phyloP scores from a whole-genome alignment of 2,329 filamentous ascomycete genomes.

The Hymenoscyphus repandus region DNA sequence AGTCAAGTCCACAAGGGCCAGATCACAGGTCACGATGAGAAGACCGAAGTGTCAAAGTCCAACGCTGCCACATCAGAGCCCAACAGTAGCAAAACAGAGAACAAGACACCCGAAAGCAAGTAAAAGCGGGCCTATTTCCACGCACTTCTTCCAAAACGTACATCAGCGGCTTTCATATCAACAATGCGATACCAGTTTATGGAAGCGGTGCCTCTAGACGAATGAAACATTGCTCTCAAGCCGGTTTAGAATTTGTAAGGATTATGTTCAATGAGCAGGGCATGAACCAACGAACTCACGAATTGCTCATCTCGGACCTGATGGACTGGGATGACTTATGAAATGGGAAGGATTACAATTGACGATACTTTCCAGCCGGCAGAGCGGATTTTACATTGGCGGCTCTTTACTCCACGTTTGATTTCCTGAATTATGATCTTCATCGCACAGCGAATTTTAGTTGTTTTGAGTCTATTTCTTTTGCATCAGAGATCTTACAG shows the following conservation, averaged over 20 bases:
- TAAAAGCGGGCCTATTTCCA: constrained; percentile 7
- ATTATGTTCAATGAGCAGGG: neutral
- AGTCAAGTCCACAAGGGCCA: constrained; percentile 73
- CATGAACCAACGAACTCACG: neutral
- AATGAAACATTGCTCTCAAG: neutral
- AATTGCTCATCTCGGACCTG: constrained; percentile 6
- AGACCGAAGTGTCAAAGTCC: constrained; percentile 1
- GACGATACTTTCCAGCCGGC: constrained; percentile 13
- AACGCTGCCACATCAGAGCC: constrained; percentile 13
- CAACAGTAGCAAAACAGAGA: constrained; percentile 20
- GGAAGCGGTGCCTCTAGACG: neutral
- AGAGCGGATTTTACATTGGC: constrained; percentile 12
- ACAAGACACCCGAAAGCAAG: constrained; percentile 12
- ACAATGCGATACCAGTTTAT: too few species aligned
- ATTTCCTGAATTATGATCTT: constrained; percentile 27
- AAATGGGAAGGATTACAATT: constrained; percentile 4
- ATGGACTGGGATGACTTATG: constrained; percentile 5
- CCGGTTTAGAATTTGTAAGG: too few species aligned
- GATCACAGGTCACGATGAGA: constrained; percentile 3
- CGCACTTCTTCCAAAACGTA: constrained; percentile 4
- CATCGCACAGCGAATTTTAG: constrained; percentile 28
- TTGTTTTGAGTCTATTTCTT: constrained; percentile 21
- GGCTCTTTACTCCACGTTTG: constrained; percentile 18
- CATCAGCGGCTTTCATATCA: too few species aligned
- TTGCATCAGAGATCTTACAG: constrained; percentile 27